Base-by-base conservation (phyloP, 306 rosid species). In the Trifolium fragiferum region DNA sequence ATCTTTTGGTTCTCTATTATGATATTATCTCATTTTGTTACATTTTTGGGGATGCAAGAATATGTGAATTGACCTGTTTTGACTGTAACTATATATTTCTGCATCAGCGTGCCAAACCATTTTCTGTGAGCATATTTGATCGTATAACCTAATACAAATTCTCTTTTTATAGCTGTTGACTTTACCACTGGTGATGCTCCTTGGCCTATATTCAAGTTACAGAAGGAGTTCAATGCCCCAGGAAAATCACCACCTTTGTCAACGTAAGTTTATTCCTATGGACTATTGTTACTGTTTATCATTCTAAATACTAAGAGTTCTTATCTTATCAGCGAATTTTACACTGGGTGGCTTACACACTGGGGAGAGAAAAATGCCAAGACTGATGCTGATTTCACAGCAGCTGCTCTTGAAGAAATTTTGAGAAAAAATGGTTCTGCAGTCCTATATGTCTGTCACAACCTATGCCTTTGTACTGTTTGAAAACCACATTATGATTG, bases 301-400 rank as follows among this genome's bases (percentile, higher is more conserved):
- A 32, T 41, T 73, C 73, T 57, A 70, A 72, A 81, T 84, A 68
- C 74, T 81, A 66, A 79, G 66, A 30, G 37, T 59, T 62, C 60
- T 82, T 82, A 38, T 83, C 81, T 32, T 78, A 79, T 80, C 93
- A 91, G 98, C 18, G 98, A 94, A 83, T 88, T 90, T 82, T 91
- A 94, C 85, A 94, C 97, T 9, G 98, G 97, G 27, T 94, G 98
- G 98, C 95, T 94, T 73, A 94, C 96, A 9, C 98, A 94, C 16
- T 94, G 98, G 98, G 95, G 98, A 69, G 98, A 94, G 82, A 76
- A 76, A 68, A 79, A 75, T 74, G 95, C 96, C 3, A 58, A 47
- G 73, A 94, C 97, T 72, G 85, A 41, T 66, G 97, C 98, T 75
- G 81, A 86, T 76, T 82, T 69, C 74, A 90, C 96, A 46, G 97